A percentile compares a stretch with the other conserved stretches of the same genome.
Conservation (phyloP, 2,329 filamentous ascomycete species). For the Colletotrichum tofieldiae region DNA sequence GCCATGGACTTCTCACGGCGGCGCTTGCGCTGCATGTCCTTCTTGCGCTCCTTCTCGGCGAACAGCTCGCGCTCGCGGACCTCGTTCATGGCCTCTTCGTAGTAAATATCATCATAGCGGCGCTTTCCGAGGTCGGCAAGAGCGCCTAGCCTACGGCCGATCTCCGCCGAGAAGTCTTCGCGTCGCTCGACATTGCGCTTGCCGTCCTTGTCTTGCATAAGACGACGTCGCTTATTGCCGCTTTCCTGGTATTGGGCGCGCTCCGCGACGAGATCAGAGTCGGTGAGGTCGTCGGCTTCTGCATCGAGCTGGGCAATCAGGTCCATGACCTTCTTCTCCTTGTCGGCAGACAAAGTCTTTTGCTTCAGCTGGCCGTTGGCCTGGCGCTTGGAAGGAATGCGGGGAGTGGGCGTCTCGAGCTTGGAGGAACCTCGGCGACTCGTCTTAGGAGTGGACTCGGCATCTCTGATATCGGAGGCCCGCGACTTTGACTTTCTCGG, state of each 20-base stretch:
- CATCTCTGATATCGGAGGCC: constrained; percentile 66
- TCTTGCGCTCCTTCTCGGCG: constrained; percentile 98
- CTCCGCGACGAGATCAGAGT: constrained; percentile 61
- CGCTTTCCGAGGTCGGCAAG: constrained; percentile 82
- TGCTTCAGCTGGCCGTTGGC: constrained; percentile 71
- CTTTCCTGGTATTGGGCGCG: constrained; percentile 67
- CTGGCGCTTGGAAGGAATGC: constrained; percentile 70
- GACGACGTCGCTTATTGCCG: constrained; percentile 77
- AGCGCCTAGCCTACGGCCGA: constrained; percentile 74
- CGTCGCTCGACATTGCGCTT: constrained; percentile 75
- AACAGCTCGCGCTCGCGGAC: constrained; percentile 92
- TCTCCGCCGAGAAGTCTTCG: constrained; percentile 71
- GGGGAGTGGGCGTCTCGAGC: constrained; percentile 63
- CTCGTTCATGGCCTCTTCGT: constrained; percentile 85
- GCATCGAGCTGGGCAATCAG: constrained; percentile 63
- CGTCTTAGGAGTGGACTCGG: constrained; percentile 63
- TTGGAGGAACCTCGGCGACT: constrained; percentile 67
- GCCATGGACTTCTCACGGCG: constrained; percentile 96
- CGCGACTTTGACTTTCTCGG: constrained; percentile 64
- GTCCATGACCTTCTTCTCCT: constrained; percentile 79
- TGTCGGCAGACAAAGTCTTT: constrained; percentile 68
- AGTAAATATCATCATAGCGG: constrained; percentile 83
- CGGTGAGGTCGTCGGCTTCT: constrained; percentile 62
- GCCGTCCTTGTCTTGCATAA: constrained; percentile 75
- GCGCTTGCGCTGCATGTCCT: constrained; percentile 98